Evolutionary conservation across 1,139 yeast species (phyloP).

Genomic region (Candida glucosophila): DNA sequence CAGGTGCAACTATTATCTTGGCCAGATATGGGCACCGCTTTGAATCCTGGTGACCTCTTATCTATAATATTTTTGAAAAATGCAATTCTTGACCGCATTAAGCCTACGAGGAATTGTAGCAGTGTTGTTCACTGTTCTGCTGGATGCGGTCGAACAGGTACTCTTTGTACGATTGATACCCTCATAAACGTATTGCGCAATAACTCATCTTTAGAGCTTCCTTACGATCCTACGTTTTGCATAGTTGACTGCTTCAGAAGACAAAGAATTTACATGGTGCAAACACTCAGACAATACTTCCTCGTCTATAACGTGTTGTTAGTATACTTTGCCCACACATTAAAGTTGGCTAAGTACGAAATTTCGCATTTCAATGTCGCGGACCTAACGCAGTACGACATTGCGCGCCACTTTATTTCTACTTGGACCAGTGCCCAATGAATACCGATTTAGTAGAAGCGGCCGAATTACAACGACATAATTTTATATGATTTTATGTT

Average conservation of each 20-base stretch:
- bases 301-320: slow-evolving; percentile 54
- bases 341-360: too few relatives aligned
- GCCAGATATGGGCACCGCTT: slow-evolving; percentile 44
- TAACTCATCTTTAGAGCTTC: slow-evolving; percentile 7
- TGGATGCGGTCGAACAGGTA: slow-evolving; percentile 90
- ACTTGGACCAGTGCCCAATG: too few relatives aligned
- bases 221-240: slow-evolving; percentile 31
- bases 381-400: too few relatives aligned
- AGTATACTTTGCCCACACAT: slow-evolving; percentile 11
- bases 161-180: slow-evolving; percentile 69
- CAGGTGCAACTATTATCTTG: slow-evolving; percentile 44
- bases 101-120: slow-evolving; percentile 19
- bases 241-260: slow-evolving; percentile 55
- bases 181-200: slow-evolving; percentile 36
- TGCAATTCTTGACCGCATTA: slow-evolving; percentile 14
- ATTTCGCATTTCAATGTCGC: too few relatives aligned
- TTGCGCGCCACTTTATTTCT: too few relatives aligned
- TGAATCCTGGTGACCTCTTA: slow-evolving; percentile 32
- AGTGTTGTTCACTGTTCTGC: slow-evolving; percentile 80
- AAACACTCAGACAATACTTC: slow-evolving; percentile 64
- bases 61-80: slow-evolving; percentile 33
- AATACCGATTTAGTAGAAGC: too few relatives aligned
- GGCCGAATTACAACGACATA: too few relatives aligned
- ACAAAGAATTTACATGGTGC: slow-evolving; percentile 80
- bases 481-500: too few relatives aligned